Conservation (phyloP, 192 early-diverging fungal genomes). For the Allomyces macrogynus region DNA sequence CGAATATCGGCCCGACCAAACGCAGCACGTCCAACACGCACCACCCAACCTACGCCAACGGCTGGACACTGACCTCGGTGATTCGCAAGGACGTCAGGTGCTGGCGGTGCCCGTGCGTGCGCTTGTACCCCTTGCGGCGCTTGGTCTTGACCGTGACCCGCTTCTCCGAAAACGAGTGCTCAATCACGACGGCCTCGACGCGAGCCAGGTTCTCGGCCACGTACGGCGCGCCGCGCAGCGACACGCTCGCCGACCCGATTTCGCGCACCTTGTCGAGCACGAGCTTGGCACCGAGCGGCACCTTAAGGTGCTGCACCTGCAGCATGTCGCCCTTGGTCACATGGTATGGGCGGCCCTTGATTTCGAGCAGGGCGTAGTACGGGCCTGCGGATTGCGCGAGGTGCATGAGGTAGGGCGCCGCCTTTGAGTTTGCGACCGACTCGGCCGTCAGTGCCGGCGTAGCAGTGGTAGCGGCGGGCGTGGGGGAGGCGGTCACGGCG, state of each 20-base stretch:
- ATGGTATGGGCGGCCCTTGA: constrained; percentile 69
- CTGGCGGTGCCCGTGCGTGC: constrained; percentile 44
- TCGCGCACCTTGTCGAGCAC: constrained; percentile 69
- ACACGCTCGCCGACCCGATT: constrained; percentile 60
- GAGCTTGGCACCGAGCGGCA: constrained; percentile 71
- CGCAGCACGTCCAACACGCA: no score
- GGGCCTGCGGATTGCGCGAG: constrained; percentile 11
- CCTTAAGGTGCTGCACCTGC: constrained; percentile 55
- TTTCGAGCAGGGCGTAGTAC: constrained; percentile 72
- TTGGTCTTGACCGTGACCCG: constrained; percentile 59
- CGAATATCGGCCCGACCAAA: no score
- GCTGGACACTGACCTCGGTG: constrained; percentile 33
- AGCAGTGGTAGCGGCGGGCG: no score
- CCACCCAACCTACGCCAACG: no score
- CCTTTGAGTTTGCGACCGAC: not conserved
- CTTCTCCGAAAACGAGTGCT: constrained; percentile 62
- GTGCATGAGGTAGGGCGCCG: not conserved
- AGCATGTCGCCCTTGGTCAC: constrained; percentile 77
- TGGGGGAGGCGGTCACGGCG: no score
- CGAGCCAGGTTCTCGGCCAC: constrained; percentile 46
- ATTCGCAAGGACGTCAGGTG: constrained; percentile 54
- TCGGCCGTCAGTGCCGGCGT: not conserved
- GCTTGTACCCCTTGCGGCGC: constrained; percentile 53
- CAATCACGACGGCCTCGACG: constrained; percentile 71
- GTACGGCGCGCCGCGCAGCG: constrained; percentile 68